phyloP scores from a whole-genome alignment of 768 basidiomycete genomes.

The Postia placenta region DNA sequence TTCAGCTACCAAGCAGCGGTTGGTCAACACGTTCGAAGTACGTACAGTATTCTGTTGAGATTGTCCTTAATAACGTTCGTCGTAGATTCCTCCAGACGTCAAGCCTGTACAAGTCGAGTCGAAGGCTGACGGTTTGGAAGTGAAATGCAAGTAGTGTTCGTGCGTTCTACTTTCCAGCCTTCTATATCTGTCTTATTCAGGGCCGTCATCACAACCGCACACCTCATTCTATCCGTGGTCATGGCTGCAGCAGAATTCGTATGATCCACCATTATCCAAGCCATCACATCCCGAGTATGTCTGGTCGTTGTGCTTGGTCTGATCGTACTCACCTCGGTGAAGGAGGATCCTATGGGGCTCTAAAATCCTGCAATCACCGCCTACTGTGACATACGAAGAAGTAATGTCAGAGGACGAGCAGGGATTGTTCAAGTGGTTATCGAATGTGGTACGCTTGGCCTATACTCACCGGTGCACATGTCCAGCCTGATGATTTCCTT shows the following conservation, averaged over 20 bases:
- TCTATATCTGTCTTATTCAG: conserved; percentile 22
- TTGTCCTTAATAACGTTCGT: background rate
- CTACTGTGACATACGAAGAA: conserved; percentile 66
- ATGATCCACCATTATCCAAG: conserved; percentile 56
- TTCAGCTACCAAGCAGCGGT: conserved; percentile 81
- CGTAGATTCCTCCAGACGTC: conserved; percentile 73
- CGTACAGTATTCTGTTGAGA: background rate
- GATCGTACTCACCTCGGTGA: conserved; percentile 1
- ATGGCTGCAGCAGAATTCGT: conserved; percentile 75
- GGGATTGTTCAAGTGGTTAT: conserved; percentile 77
- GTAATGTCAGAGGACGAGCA: conserved; percentile 59
- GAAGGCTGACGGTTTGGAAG: conserved; percentile 57
- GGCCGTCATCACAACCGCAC: conserved; percentile 58
- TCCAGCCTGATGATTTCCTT: background rate
- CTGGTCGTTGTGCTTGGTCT: background rate
- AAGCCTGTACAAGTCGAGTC: conserved; percentile 53
- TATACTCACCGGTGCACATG: background rate
- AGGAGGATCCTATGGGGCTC: conserved; percentile 81
- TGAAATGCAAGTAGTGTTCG: conserved; percentile 54
- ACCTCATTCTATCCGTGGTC: conserved; percentile 83
- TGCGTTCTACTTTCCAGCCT: conserved; percentile 1
- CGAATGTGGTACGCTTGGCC: conserved; percentile 56
- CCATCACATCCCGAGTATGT: conserved; percentile 38
- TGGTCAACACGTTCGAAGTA: conserved; percentile 82
- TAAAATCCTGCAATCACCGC: conserved; percentile 68